A percentile compares a stretch with the other conserved stretches of the same genome.
phyloP scores from a whole-genome alignment of 2,329 filamentous ascomycete genomes.

The Fusarium duplospermum region DNA sequence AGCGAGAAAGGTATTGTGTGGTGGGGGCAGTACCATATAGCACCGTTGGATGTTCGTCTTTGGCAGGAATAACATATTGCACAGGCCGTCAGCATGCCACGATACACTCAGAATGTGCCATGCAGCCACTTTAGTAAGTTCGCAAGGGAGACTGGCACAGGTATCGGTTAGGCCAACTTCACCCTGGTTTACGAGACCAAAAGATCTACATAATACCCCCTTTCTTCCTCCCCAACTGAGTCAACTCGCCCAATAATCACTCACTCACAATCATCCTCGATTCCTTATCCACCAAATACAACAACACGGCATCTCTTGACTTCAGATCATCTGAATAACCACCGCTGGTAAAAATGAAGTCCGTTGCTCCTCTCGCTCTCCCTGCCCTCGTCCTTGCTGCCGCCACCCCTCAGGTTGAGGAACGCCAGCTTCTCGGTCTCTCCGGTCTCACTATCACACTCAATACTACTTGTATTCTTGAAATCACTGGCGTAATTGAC shows the following conservation, averaged over 20 bases:
- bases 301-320: not conserved
- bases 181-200: fast-evolving
- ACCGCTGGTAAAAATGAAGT: constrained; percentile 13
- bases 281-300: not conserved
- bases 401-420: constrained; percentile 2
- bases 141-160: fast-evolving
- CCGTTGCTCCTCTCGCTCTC: constrained; percentile 5
- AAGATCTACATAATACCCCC: constrained; percentile 14
- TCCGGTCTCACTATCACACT: not conserved
- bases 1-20: not conserved
- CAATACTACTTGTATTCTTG: fast-evolving
- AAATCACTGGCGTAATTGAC: fast-evolving
- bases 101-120: not conserved
- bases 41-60: no score
- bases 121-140: fast-evolving
- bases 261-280: constrained; percentile 3
- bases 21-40: no score
- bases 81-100: not conserved
- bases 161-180: fast-evolving
- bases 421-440: not conserved
- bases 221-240: no score
- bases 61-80: not conserved
- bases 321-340: not conserved
- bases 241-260: not conserved
- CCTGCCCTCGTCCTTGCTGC: constrained; percentile 20